Evolutionary conservation across 2,329 filamentous ascomycete genomes (phyloP), one percentile per base, ranked within the genome.

Genomic region (Xylariaceae sp.): DNA sequence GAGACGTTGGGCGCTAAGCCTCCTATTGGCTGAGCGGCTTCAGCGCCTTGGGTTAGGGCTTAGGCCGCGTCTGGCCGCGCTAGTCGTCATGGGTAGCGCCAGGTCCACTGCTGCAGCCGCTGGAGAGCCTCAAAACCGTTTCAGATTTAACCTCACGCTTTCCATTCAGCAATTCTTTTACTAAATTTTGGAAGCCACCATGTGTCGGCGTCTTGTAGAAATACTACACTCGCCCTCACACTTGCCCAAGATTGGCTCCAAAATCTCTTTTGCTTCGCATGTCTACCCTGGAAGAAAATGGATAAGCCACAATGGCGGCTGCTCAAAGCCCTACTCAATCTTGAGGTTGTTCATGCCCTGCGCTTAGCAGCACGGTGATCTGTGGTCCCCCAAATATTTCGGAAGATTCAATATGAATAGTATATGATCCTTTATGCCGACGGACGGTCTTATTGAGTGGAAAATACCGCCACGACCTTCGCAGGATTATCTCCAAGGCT

Each of bases 1-100:
- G 48, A 48, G 42, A 49, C 46, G 14, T 19, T 22, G 23, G 42
- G 46, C 46, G 49, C 49, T 49, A 51, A 39, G 19, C 37, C 25
- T 16, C 33, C 38, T 42, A 43, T 39, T 42, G 29, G 44, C 22
- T 35, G 8, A 21, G 41, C 12, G 25, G 25, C 14, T 37, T 33
- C 16, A 12, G 33, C 37, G 37, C 20, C 17, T n/a, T 32, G 22
- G 8, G 22, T 5, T 39, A 33, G 39, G 22, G 34, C 42, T 45
- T 29, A 37, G 36, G 40, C 36, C 33, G 46, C 42, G 46, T 36
- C 22, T 49, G 43, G 36, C 22, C 22, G 21, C 21, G 39, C 22
- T 12, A 33, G 16, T 39, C n/a, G n/a, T n/a, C n/a, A n/a, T n/a
- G n/a, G n/a, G n/a, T 46, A 45, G 38, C 45, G 48, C 45, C 39